These are phyloP conservation scores for Juncus inflexus DNA, from an alignment of 176 grass and related monocot species.

Conservation along the genomic window DNA sequence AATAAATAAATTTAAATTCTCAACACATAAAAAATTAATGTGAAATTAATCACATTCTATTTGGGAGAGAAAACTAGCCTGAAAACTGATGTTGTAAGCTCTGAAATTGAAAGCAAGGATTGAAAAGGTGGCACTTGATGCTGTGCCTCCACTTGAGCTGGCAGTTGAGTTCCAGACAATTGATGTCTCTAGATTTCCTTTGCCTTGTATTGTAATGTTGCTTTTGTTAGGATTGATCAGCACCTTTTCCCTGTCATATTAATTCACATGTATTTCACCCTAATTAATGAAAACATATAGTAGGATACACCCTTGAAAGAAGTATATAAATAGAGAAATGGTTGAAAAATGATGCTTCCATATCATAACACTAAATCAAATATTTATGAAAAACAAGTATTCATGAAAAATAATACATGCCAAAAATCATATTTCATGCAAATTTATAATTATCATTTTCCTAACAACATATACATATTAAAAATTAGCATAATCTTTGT, in stretches of 20 bases:
- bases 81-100: constrained; percentile 68
- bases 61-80: constrained; percentile 5
- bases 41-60: constrained; percentile 4
- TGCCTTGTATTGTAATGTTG: constrained; percentile 54
- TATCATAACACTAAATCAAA: background rate
- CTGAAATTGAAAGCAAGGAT: constrained; percentile 52
- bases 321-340: background rate
- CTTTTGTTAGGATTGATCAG: constrained; percentile 64
- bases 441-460: too few species aligned
- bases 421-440: background rate
- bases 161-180: constrained; percentile 74
- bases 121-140: constrained; percentile 51
- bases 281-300: background rate
- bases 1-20: background rate
- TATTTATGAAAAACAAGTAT: background rate
- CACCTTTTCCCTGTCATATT: constrained; percentile 59
- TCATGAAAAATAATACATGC: background rate
- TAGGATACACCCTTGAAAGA: background rate
- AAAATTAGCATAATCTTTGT: background rate
- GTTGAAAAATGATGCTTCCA: background rate
- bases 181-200: constrained; percentile 52
- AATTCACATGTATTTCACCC: background rate
- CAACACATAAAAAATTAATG: background rate
- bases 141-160: constrained; percentile 57
- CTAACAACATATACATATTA: background rate